phyloP scores from a whole-genome alignment of 1,284 basidiomycete genomes.

The Sporisorium reilianum region DNA sequence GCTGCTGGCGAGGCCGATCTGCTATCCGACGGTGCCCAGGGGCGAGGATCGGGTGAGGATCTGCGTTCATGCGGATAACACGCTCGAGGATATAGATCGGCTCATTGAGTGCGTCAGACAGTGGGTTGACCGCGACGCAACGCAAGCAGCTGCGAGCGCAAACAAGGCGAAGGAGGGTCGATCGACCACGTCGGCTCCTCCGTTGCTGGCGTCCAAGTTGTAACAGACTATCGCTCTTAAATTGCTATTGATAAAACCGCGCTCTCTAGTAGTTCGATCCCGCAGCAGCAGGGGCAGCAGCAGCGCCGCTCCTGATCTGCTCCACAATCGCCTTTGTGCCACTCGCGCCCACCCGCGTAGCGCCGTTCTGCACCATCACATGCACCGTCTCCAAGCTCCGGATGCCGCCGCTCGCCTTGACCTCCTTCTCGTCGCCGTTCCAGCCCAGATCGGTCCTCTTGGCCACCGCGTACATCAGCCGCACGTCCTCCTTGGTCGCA shows the following conservation, averaged over 20 bases:
- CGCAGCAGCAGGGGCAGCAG: conserved; percentile 12
- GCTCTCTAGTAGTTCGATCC: conserved; percentile 23
- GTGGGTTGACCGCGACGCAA: conserved; percentile 19
- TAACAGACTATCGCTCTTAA: conserved; percentile 8
- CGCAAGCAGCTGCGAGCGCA: not conserved
- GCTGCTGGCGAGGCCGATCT: conserved; percentile 82
- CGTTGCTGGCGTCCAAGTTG: conserved; percentile 31
- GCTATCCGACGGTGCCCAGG: conserved; percentile 79
- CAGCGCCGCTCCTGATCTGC: conserved; percentile 38
- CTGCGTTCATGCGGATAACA: conserved; percentile 83
- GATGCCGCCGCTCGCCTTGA: conserved; percentile 63
- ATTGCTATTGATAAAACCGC: too few species aligned
- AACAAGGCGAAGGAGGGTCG: not conserved
- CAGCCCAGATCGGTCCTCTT: conserved; percentile 23
- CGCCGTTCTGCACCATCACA: conserved; percentile 58
- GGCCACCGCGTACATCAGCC: conserved; percentile 59
- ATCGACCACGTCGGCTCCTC: not conserved
- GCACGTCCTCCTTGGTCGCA: conserved; percentile 53
- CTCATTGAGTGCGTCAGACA: conserved; percentile 37
- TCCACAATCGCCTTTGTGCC: conserved; percentile 59
- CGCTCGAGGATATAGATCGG: conserved; percentile 75
- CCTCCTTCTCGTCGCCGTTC: conserved; percentile 31
- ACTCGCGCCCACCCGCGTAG: conserved; percentile 57
- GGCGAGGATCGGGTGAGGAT: conserved; percentile 84
- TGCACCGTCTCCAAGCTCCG: conserved; percentile 42